These are phyloP conservation scores for Urtica urens DNA, from an alignment of 306 rosid species.

Conservation along the genomic window DNA sequence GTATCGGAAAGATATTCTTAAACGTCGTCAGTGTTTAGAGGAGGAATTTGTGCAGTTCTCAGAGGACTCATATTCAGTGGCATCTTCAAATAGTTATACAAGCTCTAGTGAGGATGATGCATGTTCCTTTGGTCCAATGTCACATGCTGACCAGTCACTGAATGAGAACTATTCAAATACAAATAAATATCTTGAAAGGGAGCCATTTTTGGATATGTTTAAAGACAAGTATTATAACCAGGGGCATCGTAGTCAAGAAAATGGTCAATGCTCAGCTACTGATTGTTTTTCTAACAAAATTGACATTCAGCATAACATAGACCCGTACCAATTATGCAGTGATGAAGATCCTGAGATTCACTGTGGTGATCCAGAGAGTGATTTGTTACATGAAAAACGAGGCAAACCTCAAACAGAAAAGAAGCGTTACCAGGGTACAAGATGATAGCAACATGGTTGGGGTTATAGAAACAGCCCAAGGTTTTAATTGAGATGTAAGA, in stretches of 20 bases:
- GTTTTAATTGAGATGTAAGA: conserved; percentile 20
- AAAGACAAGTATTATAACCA: conserved; percentile 25
- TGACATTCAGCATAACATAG: conserved; percentile 7
- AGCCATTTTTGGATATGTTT: conserved; percentile 19
- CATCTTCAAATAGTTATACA: conserved; percentile 86
- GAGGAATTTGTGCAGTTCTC: conserved; percentile 89
- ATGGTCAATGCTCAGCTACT: conserved; percentile 23
- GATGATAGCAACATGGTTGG: conserved; percentile 29
- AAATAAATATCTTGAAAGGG: conserved; percentile 28
- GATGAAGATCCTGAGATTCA: conserved; percentile 28
- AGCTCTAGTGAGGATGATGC: conserved; percentile 68
- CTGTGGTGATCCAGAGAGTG: conserved; percentile 19
- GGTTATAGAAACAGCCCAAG: conserved; percentile 9
- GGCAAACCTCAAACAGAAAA: conserved; percentile 46
- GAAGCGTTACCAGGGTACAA: conserved; percentile 40
- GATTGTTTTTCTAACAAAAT: conserved; percentile 27
- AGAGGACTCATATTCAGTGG: conserved; percentile 74
- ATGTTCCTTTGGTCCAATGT: conserved; percentile 29
- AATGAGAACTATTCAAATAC: conserved; percentile 23
- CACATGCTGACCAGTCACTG: conserved; percentile 23
- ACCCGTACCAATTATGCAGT: conserved; percentile 4
- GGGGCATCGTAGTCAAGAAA: conserved; percentile 36
- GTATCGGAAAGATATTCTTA: conserved; percentile 80
- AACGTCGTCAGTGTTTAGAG: conserved; percentile 82
- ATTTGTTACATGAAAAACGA: conserved; percentile 36